Percentiles rank a stretch among this genome's conserved stretches.
Conservation (phyloP, 768 basidiomycete genomes). For the Pleurotus ostreatus region DNA sequence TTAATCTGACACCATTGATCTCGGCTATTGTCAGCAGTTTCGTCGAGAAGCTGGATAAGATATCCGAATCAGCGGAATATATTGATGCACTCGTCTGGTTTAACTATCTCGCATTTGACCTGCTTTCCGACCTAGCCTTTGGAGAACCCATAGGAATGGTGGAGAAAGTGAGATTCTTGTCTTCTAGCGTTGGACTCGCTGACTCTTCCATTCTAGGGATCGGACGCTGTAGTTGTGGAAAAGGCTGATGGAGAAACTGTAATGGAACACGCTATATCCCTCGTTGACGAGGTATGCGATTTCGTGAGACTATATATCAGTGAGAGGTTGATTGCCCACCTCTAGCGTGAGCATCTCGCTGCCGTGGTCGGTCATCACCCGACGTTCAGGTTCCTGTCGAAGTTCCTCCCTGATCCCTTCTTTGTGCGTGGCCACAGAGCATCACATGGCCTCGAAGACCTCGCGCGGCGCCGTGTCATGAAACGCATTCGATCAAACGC, state of each 20-base stretch:
- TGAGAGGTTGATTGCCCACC: no score
- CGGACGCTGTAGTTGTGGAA: conserved; percentile 18
- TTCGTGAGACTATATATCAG: no score
- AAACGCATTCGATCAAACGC: conserved; percentile 15
- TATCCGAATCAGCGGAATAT: conserved; percentile 13
- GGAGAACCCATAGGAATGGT: conserved; percentile 28
- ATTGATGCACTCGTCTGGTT: conserved; percentile 25
- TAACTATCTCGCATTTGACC: conserved; percentile 28
- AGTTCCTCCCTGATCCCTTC: conserved; percentile 19
- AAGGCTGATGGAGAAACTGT: conserved; percentile 11
- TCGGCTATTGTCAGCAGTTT: conserved; percentile 12
- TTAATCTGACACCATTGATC: conserved; percentile 16
- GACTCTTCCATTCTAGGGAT: conserved; percentile 12
- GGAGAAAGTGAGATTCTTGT: conserved; percentile 11
- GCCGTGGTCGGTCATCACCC: conserved; percentile 22
- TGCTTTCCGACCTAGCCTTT: conserved; percentile 27
- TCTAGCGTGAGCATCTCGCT: conserved; percentile 23
- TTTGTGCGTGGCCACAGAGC: conserved; percentile 17
- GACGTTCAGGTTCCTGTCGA: conserved; percentile 11
- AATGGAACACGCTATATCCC: conserved; percentile 18
- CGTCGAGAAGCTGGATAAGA: conserved; percentile 16
- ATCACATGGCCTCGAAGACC: conserved; percentile 15
- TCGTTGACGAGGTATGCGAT: conserved; percentile 21
- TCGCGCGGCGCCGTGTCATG: conserved; percentile 18
- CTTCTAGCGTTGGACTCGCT: neutral